phyloP scores from a whole-genome alignment of 768 basidiomycete genomes.

The Hericium erinaceus region DNA sequence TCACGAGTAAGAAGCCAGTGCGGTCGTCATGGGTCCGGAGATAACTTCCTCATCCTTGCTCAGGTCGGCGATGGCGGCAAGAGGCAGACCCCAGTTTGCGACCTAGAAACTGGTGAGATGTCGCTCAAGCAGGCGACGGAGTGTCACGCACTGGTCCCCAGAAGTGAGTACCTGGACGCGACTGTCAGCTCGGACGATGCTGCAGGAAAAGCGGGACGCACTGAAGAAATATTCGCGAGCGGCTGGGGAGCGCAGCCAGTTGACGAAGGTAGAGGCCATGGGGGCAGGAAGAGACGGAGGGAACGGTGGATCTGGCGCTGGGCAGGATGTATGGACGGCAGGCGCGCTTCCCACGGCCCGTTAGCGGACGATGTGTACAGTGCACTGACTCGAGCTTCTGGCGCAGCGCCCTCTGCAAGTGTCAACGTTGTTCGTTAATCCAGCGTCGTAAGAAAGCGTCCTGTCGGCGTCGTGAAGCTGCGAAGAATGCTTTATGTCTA shows the following conservation, averaged over 20 bases:
- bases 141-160: conserved; percentile 85
- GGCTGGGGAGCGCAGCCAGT: conserved; percentile 87
- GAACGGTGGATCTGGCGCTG: background rate
- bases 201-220: conserved; percentile 29
- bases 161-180: conserved; percentile 78
- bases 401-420: background rate
- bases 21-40: conserved; percentile 93
- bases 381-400: background rate
- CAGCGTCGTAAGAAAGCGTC: too few relatives aligned
- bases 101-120: conserved; percentile 40
- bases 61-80: conserved; percentile 88
- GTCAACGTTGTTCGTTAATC: too few relatives aligned
- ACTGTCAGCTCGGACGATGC: conserved; percentile 13
- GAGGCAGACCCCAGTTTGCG: conserved; percentile 96
- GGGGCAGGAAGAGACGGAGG: background rate
- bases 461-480: too few relatives aligned
- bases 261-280: conserved; percentile 81
- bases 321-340: background rate
- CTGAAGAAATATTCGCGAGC: conserved; percentile 94
- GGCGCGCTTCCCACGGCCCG: background rate
- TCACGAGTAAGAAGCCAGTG: conserved; percentile 87
- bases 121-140: background rate
- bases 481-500: background rate
- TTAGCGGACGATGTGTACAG: background rate
- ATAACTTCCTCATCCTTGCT: conserved; percentile 94